Base-by-base conservation (phyloP, 2,329 filamentous ascomycete species). In the Blumeriella jaapii region DNA sequence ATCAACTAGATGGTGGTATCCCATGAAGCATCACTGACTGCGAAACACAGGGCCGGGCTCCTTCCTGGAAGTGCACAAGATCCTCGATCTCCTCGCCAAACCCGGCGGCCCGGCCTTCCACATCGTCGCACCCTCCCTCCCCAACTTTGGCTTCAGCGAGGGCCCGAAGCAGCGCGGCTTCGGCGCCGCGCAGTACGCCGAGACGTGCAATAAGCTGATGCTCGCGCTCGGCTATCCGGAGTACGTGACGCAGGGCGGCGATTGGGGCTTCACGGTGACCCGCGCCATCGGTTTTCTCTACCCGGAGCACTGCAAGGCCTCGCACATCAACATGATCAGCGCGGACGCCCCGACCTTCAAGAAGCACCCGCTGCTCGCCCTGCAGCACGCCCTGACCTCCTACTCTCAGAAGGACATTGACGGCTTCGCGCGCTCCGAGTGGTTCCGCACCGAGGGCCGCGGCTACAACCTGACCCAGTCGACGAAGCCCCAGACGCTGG, bases 401-500 rank as follows among this genome's bases (percentile, higher is more conserved):
- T 77, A 76, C 49, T 66, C 58, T 0, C 49, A 57, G 7, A 55
- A 59, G 4, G 74, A 80, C 39, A 59, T 60, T 8, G 41, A 28
- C 2, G 46, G 42, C 1, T 53, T 72, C 5, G 61, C 59, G 16
- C 66, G 78, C 5, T 61, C 59, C 0, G 39, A 57, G 0, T 79
- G 72, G 74, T 82, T 83, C 55, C 59, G 57, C 15, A 65, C 75
- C 8, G 62, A 61, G 6, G 41, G 59, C 3, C 60, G 58, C 6
- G 74, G 69, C 2, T 84, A 84, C 53, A 64, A 68, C 43, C 40
- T 63, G 1, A 58, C 69, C 40, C 78, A 84, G 47, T 59, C 60
- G 9, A 85, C 81, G 0, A 77, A 78, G 38, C 82, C 83, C 0
- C 74, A 83, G 33, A 89, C 82, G 0, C 52, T 87, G 0, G 77